These are phyloP conservation scores for Plasmodium gonderi DNA, from an alignment of 169 alveolate genomes.

Conservation along the genomic window DNA sequence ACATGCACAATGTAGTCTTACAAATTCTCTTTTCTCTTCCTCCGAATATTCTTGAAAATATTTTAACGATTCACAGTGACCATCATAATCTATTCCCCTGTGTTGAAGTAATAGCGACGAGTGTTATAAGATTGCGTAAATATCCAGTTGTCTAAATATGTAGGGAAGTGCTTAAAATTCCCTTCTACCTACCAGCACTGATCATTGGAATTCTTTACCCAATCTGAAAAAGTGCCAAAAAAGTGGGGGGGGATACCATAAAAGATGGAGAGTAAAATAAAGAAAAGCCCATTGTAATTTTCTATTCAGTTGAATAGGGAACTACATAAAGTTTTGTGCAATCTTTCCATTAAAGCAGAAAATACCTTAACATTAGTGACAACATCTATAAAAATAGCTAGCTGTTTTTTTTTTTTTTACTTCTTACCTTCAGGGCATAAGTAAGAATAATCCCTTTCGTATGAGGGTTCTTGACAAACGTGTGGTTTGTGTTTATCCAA, in stretches of 20 bases:
- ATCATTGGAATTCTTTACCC: slow-evolving; percentile 22
- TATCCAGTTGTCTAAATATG: background rate
- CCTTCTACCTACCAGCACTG: slow-evolving; percentile 36
- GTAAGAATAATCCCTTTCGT: slow-evolving; percentile 60
- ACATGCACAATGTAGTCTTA: background rate
- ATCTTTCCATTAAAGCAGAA: background rate
- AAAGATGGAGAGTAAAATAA: background rate
- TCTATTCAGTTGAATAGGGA: background rate
- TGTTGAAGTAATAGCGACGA: background rate
- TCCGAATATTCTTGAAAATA: slow-evolving; percentile 49
- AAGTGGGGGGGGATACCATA: background rate
- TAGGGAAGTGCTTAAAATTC: background rate
- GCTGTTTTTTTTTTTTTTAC: background rate
- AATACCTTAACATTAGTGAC: background rate
- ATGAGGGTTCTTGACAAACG: slow-evolving; percentile 29
- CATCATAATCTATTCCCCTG: slow-evolving; percentile 61
- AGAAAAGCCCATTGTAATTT: background rate
- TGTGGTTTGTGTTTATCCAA: slow-evolving; percentile 48
- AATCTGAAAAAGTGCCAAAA: background rate
- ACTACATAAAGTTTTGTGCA: background rate
- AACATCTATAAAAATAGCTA: background rate
- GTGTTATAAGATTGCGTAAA: background rate
- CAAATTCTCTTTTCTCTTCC: slow-evolving; percentile 61
- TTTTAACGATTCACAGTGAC: slow-evolving; percentile 53
- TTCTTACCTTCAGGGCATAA: slow-evolving; percentile 58